Evolutionary conservation across 2,329 filamentous ascomycete genomes (phyloP), one percentile per base, ranked within the genome.

Genomic region (Calonectria henricotiae): DNA sequence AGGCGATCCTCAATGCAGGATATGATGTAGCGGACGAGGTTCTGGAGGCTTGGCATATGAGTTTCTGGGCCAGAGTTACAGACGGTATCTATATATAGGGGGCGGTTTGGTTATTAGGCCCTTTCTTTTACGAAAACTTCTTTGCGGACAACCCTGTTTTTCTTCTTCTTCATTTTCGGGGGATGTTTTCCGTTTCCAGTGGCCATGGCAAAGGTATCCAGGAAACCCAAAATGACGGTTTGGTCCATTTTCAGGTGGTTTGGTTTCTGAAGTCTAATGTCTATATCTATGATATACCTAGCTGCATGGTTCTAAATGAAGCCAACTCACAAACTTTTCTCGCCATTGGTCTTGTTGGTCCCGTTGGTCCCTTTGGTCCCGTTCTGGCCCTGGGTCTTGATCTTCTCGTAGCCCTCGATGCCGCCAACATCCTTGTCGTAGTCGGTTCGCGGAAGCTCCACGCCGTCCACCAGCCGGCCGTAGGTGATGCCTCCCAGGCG

Each of bases 401-500:
- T 79, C 77, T 89, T 89, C 74, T 90, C 86, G 43, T 85, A 84
- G 2, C 87, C 89, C 68, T 91, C 89, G 35, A 84, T 84, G 0
- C 86, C 85, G 12, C 86, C 85, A 6, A 87, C 60, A 70, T 90
- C 86, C 78, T 85, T 85, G 49, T 85, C 82, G 72, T 87, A 92
- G 71, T 88, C 86, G 0, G 88, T 91, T 46, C 93, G 85, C 6
- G 88, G 89, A 27, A 98, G 82, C 85, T 98, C 95, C 30, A 94
- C 83, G 0, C 85, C 92, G 72, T 95, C 90, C 0, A 88, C 91
- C 0, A 89, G 85, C 49, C 95, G 88, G 0, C 88, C 92, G 80
- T 98, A 98, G 0, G 92, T 92, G 76, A 98, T 97, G 1, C 96
- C 96, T 30, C 96, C 96, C 27, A 98, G 78, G 43, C 96, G 89